A percentile compares a stretch with the other conserved stretches of the same genome.
Evolutionary conservation across 768 basidiomycete genomes (phyloP).

Genomic region (Dioszegia crocea): DNA sequence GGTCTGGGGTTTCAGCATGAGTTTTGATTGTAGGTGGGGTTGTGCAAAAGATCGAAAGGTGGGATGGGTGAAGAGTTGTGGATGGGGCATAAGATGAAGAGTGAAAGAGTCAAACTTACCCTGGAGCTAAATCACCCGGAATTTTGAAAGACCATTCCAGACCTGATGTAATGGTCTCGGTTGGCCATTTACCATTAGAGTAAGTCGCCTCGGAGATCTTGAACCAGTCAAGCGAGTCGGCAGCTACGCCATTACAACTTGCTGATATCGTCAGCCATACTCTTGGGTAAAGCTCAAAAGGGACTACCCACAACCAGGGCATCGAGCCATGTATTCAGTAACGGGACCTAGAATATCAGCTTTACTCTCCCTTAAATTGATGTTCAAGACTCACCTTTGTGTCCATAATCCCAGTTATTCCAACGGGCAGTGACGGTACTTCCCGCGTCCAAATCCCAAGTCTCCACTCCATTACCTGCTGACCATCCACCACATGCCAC

Average conservation of each 20-base stretch:
- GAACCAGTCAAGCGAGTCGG: constrained; percentile 8
- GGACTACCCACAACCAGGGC: not conserved
- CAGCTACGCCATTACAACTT: constrained; percentile 1
- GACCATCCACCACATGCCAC: constrained; percentile 4
- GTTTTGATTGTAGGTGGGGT: not conserved
- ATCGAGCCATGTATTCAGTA: not conserved
- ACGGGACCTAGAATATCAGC: not conserved
- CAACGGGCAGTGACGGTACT: constrained; percentile 3
- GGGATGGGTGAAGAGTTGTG: not conserved
- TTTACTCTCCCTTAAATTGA: not conserved
- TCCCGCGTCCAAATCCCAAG: constrained; percentile 5
- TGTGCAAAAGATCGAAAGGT: not conserved
- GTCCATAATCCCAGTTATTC: not conserved
- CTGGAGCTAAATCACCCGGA: constrained; percentile 3
- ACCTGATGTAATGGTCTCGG: not conserved
- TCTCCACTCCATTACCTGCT: not conserved
- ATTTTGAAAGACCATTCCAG: not conserved
- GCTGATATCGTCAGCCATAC: not conserved
- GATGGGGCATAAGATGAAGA: not conserved
- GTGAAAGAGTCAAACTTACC: not conserved
- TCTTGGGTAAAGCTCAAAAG: no score
- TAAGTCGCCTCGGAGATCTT: constrained; percentile 3
- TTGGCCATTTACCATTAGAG: not conserved
- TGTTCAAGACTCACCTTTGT: not conserved
- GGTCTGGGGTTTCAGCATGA: not conserved